Evolutionary conservation across 129 eudicot genomes (phyloP).

Genomic region (Artemisia annua): DNA sequence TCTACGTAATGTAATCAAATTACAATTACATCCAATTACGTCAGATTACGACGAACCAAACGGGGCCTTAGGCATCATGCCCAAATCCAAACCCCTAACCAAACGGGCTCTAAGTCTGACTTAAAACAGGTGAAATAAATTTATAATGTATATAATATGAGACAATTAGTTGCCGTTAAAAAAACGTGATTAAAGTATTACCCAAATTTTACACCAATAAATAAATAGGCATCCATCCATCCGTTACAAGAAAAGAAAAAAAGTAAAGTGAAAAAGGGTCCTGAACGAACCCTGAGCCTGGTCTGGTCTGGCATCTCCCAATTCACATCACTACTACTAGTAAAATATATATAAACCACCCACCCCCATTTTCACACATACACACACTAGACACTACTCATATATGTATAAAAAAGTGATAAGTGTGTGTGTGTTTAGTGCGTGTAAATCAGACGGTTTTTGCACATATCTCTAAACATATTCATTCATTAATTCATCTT

Average conservation of each 20-base stretch:
- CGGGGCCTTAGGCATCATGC: too few species aligned
- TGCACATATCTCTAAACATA: conserved; percentile 32
- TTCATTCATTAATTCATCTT: conserved; percentile 12
- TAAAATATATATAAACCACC: conserved; percentile 29
- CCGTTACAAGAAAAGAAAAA: conserved; percentile 18
- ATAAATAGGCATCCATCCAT: not conserved
- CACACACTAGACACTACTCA: too few species aligned
- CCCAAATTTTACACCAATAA: not conserved
- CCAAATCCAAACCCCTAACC: too few species aligned
- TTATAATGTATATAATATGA: too few species aligned
- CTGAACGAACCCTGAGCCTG: conserved; percentile 16
- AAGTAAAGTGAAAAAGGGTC: conserved; percentile 4
- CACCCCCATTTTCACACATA: conserved; percentile 22
- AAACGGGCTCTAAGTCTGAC: too few species aligned
- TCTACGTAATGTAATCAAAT: too few species aligned
- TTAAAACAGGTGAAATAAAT: too few species aligned
- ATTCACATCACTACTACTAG: conserved; percentile 22
- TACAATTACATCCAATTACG: too few species aligned
- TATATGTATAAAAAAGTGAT: not conserved
- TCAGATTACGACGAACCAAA: too few species aligned
- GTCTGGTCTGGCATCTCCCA: conserved; percentile 6
- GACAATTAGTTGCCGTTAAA: too few species aligned
- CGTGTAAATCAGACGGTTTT: conserved; percentile 31
- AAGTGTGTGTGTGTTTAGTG: conserved; percentile 18
- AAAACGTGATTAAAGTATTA: too few species aligned